phyloP scores from a whole-genome alignment of 2,329 filamentous ascomycete species.

The Botryotinia calthae region DNA sequence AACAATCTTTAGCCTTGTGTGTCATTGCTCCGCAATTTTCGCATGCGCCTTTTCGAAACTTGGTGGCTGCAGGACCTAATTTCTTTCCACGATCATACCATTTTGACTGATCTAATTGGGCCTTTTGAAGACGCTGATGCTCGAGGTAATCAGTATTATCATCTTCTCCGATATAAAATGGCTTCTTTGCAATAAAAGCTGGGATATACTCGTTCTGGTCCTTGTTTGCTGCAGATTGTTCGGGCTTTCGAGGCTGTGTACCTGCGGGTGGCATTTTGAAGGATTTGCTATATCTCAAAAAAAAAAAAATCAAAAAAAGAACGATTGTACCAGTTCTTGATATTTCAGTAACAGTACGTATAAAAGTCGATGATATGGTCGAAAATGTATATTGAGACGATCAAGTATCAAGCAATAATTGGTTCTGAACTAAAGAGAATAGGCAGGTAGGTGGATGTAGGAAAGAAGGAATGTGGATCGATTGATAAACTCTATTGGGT shows the following conservation, averaged over 20 bases:
- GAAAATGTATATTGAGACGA: neutral
- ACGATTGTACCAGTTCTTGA: neutral
- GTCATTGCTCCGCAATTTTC: slow-evolving; percentile 98
- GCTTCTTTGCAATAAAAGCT: slow-evolving; percentile 94
- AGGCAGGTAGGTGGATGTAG: neutral
- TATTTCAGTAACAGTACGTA: neutral
- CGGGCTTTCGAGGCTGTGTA: slow-evolving; percentile 37
- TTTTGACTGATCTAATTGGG: slow-evolving; percentile 65
- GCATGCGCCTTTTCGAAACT: slow-evolving; percentile 96
- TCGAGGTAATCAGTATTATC: slow-evolving; percentile 86
- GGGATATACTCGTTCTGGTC: slow-evolving; percentile 99
- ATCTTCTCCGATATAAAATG: slow-evolving; percentile 86
- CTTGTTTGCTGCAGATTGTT: slow-evolving; percentile 55
- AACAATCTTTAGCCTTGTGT: slow-evolving; percentile 91
- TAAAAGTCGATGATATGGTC: neutral
- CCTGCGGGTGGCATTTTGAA: slow-evolving; percentile 43
- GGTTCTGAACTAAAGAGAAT: neutral
- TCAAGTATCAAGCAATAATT: neutral
- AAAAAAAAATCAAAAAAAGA: neutral
- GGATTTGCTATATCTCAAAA: neutral
- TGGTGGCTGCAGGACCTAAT: slow-evolving; percentile 82
- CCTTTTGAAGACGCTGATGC: slow-evolving; percentile 80
- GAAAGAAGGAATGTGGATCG: neutral
- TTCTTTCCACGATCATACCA: slow-evolving; percentile 94
- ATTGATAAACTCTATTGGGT: neutral